These are phyloP conservation scores for Alternaria viburni DNA, from an alignment of 2,329 filamentous ascomycete genomes.

Conservation along the genomic window DNA sequence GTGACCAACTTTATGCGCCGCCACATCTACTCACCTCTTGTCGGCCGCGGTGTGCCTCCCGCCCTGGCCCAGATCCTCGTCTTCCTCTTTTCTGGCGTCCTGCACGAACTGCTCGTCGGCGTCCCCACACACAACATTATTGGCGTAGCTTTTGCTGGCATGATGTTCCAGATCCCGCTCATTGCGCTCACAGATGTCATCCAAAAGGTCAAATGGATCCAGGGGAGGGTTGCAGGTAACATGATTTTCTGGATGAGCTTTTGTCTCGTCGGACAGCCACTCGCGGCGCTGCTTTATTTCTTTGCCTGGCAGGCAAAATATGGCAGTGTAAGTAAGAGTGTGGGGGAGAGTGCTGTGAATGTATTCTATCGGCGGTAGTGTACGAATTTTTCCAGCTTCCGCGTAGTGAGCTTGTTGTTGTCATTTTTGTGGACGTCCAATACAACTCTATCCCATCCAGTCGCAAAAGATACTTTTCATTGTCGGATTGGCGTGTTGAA, in stretches of 20 bases:
- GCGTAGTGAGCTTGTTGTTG: background rate
- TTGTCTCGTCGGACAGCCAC: conserved; percentile 91
- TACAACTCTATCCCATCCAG: background rate
- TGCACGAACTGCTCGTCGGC: conserved; percentile 92
- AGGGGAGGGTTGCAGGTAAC: conserved; percentile 84
- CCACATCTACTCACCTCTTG: conserved; percentile 87
- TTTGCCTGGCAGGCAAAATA: conserved; percentile 99
- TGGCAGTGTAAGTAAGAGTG: conserved; percentile 70
- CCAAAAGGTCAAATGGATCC: conserved; percentile 76
- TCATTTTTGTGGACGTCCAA: background rate
- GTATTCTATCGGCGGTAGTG: conserved; percentile 27
- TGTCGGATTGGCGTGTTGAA: background rate
- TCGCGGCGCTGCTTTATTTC: conserved; percentile 92
- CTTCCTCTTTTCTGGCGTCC: conserved; percentile 83
- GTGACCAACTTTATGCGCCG: conserved; percentile 97
- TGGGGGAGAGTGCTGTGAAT: conserved; percentile 30
- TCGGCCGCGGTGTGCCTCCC: conserved; percentile 81
- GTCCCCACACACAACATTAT: conserved; percentile 94
- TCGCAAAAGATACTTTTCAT: background rate
- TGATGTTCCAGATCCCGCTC: conserved; percentile 90
- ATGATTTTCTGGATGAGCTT: conserved; percentile 97
- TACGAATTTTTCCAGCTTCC: background rate
- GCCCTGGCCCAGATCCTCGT: conserved; percentile 76
- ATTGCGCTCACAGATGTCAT: conserved; percentile 81
- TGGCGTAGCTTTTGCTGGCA: conserved; percentile 89